phyloP scores from a whole-genome alignment of 2,329 filamentous ascomycete genomes.

The Penicillium sp. region DNA sequence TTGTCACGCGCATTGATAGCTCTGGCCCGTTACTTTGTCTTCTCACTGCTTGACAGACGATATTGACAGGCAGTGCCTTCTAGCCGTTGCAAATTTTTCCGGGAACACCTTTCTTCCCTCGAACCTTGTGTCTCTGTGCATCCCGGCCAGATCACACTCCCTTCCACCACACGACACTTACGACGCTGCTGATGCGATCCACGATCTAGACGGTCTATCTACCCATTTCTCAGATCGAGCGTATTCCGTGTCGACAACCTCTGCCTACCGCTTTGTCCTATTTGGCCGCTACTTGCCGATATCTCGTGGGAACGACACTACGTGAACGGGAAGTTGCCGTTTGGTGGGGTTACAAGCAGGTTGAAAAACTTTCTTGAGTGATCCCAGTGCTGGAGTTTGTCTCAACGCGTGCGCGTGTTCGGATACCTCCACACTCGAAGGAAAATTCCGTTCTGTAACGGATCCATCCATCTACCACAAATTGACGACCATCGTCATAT shows the following conservation, averaged over 20 bases:
- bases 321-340: conserved; percentile 28
- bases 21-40: conserved; percentile 2
- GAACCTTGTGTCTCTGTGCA: conserved; percentile 13
- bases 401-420: conserved; percentile 25
- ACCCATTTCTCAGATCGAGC: conserved; percentile 2
- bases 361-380: conserved; percentile 28
- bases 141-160: conserved; percentile 14
- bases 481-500: conserved; percentile 8
- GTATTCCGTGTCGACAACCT: conserved; percentile 7
- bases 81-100: conserved; percentile 8
- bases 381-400: conserved; percentile 28
- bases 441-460: conserved; percentile 29
- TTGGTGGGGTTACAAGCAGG: conserved; percentile 34
- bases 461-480: conserved; percentile 22
- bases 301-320: conserved; percentile 21
- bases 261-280: background rate
- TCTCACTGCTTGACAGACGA: conserved; percentile 4
- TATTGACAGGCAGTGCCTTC: conserved; percentile 21
- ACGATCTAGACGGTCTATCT: conserved; percentile 23
- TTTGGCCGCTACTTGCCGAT: conserved; percentile 5
- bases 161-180: conserved; percentile 3
- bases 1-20: conserved; percentile 6
- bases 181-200: conserved; percentile 28
- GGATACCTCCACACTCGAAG: conserved; percentile 25
- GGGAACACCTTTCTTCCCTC: background rate